A percentile compares a stretch with the other conserved stretches of the same genome.
phyloP scores from a whole-genome alignment of 1,284 basidiomycete genomes.

The Pholiota adiposa region DNA sequence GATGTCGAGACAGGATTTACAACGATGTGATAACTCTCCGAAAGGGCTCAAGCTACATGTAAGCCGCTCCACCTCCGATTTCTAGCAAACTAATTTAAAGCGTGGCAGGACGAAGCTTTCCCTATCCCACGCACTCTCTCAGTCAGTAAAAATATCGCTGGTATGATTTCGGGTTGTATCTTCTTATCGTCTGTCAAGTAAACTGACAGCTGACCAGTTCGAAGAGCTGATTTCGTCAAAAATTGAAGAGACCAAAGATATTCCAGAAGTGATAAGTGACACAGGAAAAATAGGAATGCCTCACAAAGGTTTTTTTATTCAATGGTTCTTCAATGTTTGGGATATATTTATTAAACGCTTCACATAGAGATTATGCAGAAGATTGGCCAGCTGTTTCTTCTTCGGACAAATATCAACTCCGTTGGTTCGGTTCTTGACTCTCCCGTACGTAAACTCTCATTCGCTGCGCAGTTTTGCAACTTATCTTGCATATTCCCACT shows the following conservation, averaged over 20 bases:
- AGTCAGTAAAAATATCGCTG: conserved; percentile 96
- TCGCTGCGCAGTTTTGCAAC: conserved; percentile 3
- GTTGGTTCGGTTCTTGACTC: conserved; percentile 96
- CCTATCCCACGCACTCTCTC: conserved; percentile 91
- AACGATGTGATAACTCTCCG: conserved; percentile 98
- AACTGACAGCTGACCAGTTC: conserved; percentile 51
- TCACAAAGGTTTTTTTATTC: conserved; percentile 65
- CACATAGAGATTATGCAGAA: conserved; percentile 92
- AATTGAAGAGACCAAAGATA: conserved; percentile 96
- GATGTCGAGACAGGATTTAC: conserved; percentile 72
- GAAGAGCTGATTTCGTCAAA: conserved; percentile 93
- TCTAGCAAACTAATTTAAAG: conserved; percentile 20
- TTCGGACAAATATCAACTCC: conserved; percentile 94
- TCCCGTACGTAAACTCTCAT: conserved; percentile 61
- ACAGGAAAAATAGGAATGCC: conserved; percentile 94
- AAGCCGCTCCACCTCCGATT: conserved; percentile 32
- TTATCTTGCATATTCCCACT: conserved; percentile 7
- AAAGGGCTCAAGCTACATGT: conserved; percentile 96
- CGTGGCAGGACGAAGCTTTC: conserved; percentile 88
- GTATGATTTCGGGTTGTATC: conserved; percentile 39
- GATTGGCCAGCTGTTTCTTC: conserved; percentile 92
- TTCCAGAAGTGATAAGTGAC: conserved; percentile 91
- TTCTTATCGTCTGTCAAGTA: not conserved
- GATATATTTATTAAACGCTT: not conserved
- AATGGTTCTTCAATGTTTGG: not conserved